Conservation (phyloP, 148 eudicot species). For the Persicaria maculosa region DNA sequence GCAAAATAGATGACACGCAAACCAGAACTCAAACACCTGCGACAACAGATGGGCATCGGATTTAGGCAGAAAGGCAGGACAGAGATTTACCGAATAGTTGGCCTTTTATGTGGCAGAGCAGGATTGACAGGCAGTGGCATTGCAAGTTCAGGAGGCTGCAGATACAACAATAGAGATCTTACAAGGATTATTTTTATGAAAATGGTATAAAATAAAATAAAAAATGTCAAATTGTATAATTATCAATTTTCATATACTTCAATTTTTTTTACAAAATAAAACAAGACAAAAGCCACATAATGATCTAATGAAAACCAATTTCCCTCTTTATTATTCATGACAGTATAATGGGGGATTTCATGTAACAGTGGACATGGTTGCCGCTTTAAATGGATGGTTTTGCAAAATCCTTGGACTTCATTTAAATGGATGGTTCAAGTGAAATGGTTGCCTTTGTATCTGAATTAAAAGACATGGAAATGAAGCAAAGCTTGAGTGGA, state of each 20-base stretch:
- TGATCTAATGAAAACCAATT: background rate
- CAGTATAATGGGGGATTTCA: slow-evolving; percentile 2
- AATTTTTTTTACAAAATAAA: too few species aligned
- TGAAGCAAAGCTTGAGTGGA: background rate
- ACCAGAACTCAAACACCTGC: background rate
- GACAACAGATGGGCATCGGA: background rate
- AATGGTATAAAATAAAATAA: background rate
- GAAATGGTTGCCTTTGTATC: slow-evolving; percentile 46
- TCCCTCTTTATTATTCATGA: background rate
- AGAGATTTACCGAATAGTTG: slow-evolving; percentile 41
- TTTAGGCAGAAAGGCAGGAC: background rate
- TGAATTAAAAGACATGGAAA: slow-evolving; percentile 19
- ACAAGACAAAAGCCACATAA: background rate
- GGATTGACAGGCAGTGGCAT: slow-evolving; percentile 29
- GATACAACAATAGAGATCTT: background rate
- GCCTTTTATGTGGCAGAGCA: slow-evolving; percentile 32
- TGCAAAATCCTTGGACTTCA: slow-evolving; percentile 17
- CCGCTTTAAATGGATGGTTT: too few species aligned
- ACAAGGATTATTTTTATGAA: background rate
- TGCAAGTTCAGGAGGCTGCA: slow-evolving; percentile 45
- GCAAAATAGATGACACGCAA: slow-evolving; percentile 4
- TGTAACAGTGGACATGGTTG: too few species aligned
- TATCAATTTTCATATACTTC: background rate
- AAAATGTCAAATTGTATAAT: background rate
- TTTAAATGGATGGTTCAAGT: too few species aligned